A percentile compares a stretch with the other conserved stretches of the same genome.
Evolutionary conservation across 176 grass and related monocot species (phyloP).

Genomic region (Juncus effusus): DNA sequence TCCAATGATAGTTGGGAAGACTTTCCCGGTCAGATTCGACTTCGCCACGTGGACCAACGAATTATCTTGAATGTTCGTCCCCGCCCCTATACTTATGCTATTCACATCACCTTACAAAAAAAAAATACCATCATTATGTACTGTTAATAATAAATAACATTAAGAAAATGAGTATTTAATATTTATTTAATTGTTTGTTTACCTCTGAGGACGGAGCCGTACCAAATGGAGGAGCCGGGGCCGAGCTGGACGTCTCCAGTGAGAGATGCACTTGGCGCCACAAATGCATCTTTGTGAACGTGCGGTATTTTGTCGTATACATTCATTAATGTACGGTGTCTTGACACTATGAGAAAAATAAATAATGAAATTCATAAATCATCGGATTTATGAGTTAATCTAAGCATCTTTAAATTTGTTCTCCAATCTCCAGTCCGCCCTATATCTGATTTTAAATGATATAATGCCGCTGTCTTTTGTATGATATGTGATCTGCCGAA

Average conservation of each 20-base stretch:
- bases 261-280: slow-evolving; percentile 93
- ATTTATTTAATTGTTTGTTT: slow-evolving; percentile 2
- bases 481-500: too few species aligned
- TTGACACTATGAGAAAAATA: slow-evolving; percentile 54
- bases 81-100: slow-evolving; percentile 69
- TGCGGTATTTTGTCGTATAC: slow-evolving; percentile 71
- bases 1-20: slow-evolving; percentile 84
- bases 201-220: slow-evolving; percentile 91
- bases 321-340: slow-evolving; percentile 89
- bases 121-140: background rate
- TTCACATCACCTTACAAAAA: slow-evolving; percentile 62
- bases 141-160: background rate
- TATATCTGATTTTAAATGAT: too few species aligned
- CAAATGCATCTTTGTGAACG: slow-evolving; percentile 86
- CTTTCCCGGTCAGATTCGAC: slow-evolving; percentile 89
- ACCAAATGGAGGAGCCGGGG: slow-evolving; percentile 92
- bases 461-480: too few species aligned
- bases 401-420: too few species aligned
- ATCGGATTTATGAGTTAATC: too few species aligned
- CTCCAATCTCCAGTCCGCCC: too few species aligned
- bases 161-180: background rate
- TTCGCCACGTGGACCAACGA: slow-evolving; percentile 93
- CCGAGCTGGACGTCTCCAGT: slow-evolving; percentile 88
- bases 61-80: slow-evolving; percentile 98
- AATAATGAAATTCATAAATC: too few species aligned